Base-by-base conservation (phyloP, 1,284 basidiomycete species). In the Ceratobasidium sp. region DNA sequence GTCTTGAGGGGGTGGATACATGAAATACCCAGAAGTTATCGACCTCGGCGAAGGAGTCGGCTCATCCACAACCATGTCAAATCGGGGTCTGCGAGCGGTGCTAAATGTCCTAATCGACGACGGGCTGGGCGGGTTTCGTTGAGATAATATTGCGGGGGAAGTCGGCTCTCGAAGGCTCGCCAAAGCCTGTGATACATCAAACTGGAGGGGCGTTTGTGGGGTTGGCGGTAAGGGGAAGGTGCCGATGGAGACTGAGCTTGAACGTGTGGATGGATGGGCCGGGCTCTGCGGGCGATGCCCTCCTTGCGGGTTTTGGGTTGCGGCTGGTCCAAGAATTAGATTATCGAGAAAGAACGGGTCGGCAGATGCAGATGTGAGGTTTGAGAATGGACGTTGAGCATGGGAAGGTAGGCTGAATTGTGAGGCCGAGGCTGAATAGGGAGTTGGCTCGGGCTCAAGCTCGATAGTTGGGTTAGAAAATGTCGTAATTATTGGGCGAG, bases 21-120 rank as follows among this genome's bases (percentile, higher is more conserved):
- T 68, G 23, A 68, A 68, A 50, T 68, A 68, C 17, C 66, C 66
- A n/a, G 66, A 26, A 1, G 48, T n/a, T 15, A 38, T n/a, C 33
- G 48, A 28, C 3, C 12, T 38, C 17, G 46, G 66, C 2, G 48
- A 26, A 33, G 26, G 26, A 12, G 28, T 48, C 15, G 26, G 48
- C 28, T 20, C 23, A 33, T 17, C 59, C 13, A 17, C 15, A 33
- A 61, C 5, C 17, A 61, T 4, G 59, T 61, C 33, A 2, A 61
- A 17, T 40, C 33, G 59, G 17, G 33, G 61, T 64, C 38, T 64
- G 15, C 38, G 61, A 10, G 38, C 44, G 15, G 48, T 50, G 48
- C 48, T 50, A 20, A 50, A 13, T 3, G 48, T 50, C 3, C 38
- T 40, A 40, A 44, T 33, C 6, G 61, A 44, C 2, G 61, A 64